Conservation (phyloP, 257 asterid species). For the Nicotiana sylvestris region DNA sequence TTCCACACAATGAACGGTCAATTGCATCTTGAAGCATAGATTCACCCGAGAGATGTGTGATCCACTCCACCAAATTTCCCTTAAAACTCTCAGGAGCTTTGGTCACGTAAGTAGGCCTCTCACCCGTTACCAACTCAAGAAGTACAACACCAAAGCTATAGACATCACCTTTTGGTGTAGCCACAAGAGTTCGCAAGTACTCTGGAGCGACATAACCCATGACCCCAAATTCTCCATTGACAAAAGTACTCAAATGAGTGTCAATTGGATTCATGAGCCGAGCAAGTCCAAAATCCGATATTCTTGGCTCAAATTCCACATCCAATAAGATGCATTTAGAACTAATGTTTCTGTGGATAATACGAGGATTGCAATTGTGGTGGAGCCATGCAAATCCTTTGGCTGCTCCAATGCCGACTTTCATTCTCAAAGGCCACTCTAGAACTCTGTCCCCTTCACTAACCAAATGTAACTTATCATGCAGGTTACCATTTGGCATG, state of each 20-base stretch:
- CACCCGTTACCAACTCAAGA: conserved; percentile 69
- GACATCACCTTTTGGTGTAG: conserved; percentile 88
- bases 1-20: conserved; percentile 48
- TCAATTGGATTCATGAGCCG: conserved; percentile 82
- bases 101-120: conserved; percentile 46
- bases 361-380: conserved; percentile 38
- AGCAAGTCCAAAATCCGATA: conserved; percentile 82
- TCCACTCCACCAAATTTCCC: conserved; percentile 75
- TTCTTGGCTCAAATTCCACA: conserved; percentile 35
- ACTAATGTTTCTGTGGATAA: conserved; percentile 41
- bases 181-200: conserved; percentile 60
- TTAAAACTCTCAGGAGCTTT: conserved; percentile 66
- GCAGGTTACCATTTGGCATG: conserved; percentile 38
- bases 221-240: conserved; percentile 84
- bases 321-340: conserved; percentile 43
- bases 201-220: conserved; percentile 87
- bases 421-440: conserved; percentile 40
- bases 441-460: conserved; percentile 19
- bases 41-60: conserved; percentile 44
- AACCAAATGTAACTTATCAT: conserved; percentile 25
- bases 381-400: conserved; percentile 51
- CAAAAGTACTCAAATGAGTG: conserved; percentile 81
- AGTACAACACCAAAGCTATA: conserved; percentile 85
- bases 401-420: conserved; percentile 33
- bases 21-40: conserved; percentile 66